Base-by-base conservation (phyloP, 73 alveolate species). In the Paramecium pentaurelia region DNA sequence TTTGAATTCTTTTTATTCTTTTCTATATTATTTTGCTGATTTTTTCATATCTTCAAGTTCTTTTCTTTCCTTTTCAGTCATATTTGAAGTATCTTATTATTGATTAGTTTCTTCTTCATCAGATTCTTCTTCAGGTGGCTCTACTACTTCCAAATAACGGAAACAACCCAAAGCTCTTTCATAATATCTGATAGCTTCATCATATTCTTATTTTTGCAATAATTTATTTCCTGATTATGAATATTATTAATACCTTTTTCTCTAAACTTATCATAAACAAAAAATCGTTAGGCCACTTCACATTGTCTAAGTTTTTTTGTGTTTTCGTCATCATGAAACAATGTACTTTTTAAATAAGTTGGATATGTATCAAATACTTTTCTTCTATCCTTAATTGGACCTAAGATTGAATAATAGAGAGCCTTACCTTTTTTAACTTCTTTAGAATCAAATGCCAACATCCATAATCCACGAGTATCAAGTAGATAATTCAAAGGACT, bases 161-260 rank as follows among this genome's bases (percentile, higher is more conserved):
- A 89, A 89, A 89, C 94, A 89, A 30, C 94, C 88, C n/a, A 89
- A n/a, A 8, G 94, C 94, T 70, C 94, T 64, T 89, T 89, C 94
- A 70, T 89, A 89, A 47, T 89, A 89, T 49, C 58, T 64, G 22
- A 89, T 89, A 11, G 94, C 86, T 36, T 89, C 94, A 49, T 89
- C 94, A 32, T 71, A 89, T 49, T 89, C 51, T 64, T 60, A 54
- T 38, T 89, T 89, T 58, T 70, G 37, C 38, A 89, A 38, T 42
- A 60, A 42, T 40, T 89, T 89, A 71, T 89, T 89, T 45, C 91
- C 91, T 80, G 34, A 22, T 54, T 6, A 80, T 18, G 42, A 45
- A 3, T 25, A 8, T 18, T 45, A 44, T 44, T 10, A 16, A 22
- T 42, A 89, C 94, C 94, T 36, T 89, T 89, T 45, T 89, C 94